These are phyloP conservation scores for Claviceps arundinis DNA, from an alignment of 2,329 filamentous ascomycete genomes.

Conservation along the genomic window DNA sequence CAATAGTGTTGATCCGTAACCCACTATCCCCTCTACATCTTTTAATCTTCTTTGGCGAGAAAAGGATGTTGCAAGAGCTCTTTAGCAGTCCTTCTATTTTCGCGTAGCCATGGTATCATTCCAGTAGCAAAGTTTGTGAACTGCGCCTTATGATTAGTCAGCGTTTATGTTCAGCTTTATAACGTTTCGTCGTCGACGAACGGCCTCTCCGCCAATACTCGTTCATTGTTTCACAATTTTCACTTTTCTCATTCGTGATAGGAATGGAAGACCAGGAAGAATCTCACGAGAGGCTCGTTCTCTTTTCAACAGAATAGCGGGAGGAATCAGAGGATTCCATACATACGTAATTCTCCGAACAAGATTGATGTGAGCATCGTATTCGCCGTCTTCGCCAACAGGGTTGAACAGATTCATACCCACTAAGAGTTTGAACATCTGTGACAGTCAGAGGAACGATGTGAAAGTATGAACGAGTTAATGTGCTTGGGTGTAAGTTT, in stretches of 20 bases:
- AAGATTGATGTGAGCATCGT: slow-evolving; percentile 13
- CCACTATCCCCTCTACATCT: too few relatives aligned
- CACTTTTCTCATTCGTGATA: not conserved
- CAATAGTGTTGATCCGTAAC: too few relatives aligned
- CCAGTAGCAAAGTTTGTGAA: slow-evolving; percentile 12
- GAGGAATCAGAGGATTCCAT: slow-evolving; percentile 5
- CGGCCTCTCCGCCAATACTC: slow-evolving; percentile 10
- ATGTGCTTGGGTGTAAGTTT: too few relatives aligned
- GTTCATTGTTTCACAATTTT: slow-evolving; percentile 10
- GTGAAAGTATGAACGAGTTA: too few relatives aligned
- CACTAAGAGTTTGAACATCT: too few relatives aligned
- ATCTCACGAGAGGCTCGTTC: slow-evolving; percentile 9
- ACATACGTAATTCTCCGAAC: slow-evolving; percentile 10
- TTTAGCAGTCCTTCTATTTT: slow-evolving; percentile 12
- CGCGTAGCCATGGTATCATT: slow-evolving; percentile 15
- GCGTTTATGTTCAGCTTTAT: slow-evolving; percentile 5
- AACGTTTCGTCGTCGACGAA: slow-evolving; percentile 9
- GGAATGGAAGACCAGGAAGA: not conserved
- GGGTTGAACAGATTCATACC: slow-evolving; percentile 8
- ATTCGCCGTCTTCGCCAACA: slow-evolving; percentile 10
- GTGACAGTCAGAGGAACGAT: too few relatives aligned
- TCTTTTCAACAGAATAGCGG: slow-evolving; percentile 5
- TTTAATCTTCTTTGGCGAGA: not conserved
- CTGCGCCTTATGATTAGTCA: slow-evolving; percentile 11
- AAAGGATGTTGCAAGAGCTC: slow-evolving; percentile 9